Conservation (phyloP, 768 basidiomycete genomes). For the Termitomyces sp. region DNA sequence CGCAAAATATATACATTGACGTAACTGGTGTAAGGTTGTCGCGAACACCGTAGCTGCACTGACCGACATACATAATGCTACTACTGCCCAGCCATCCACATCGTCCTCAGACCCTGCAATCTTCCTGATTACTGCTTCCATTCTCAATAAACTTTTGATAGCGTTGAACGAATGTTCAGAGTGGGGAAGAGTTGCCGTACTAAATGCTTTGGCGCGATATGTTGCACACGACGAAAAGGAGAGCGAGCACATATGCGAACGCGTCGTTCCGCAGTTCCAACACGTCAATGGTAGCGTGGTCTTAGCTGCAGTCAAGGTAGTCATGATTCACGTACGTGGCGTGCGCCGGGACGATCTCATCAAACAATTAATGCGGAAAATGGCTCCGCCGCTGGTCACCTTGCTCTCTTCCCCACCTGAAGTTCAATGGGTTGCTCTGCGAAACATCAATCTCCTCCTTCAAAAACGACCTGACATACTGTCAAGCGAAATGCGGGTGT, state of each 20-base stretch:
- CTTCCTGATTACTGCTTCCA: slow-evolving; percentile 77
- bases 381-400: slow-evolving; percentile 96
- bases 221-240: slow-evolving; percentile 84
- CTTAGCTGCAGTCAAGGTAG: slow-evolving; percentile 93
- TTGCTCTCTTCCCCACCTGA: slow-evolving; percentile 95
- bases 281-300: slow-evolving; percentile 96
- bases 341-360: slow-evolving; percentile 79
- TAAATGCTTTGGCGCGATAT: slow-evolving; percentile 84
- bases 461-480: slow-evolving; percentile 91
- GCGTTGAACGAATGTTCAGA: slow-evolving; percentile 98
- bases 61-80: slow-evolving; percentile 83
- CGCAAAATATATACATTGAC: neutral
- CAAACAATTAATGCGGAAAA: slow-evolving; percentile 85
- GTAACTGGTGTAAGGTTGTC: slow-evolving; percentile 64
- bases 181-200: slow-evolving; percentile 94
- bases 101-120: slow-evolving; percentile 55
- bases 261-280: slow-evolving; percentile 97
- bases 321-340: slow-evolving; percentile 94
- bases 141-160: slow-evolving; percentile 86
- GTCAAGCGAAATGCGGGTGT: slow-evolving; percentile 95
- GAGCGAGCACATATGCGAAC: slow-evolving; percentile 97
- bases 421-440: slow-evolving; percentile 96
- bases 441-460: slow-evolving; percentile 93
- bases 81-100: slow-evolving; percentile 48
- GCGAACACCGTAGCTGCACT: slow-evolving; percentile 94